Base-by-base conservation (phyloP, 1,139 yeast species). In the Debaryomycetaceae sp. region DNA sequence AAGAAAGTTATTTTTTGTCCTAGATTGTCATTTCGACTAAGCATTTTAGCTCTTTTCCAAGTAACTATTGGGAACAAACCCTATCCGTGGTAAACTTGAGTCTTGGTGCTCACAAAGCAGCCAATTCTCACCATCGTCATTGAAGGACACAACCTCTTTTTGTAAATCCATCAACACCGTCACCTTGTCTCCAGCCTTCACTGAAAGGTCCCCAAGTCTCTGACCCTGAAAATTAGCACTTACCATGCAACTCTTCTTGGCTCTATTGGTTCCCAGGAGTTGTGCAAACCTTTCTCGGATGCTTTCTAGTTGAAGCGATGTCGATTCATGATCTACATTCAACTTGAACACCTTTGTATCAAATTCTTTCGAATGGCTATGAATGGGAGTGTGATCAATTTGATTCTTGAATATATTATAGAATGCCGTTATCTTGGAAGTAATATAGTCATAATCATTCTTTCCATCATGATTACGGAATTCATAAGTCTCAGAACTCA, bases 151-250 rank as follows among this genome's bases (percentile, higher is more conserved):
- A 44, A 59, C 59, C 14, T 59, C 50, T 38, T 49, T 44, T 47
- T 67, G 69, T 45, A 72, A 65, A 41, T 69, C 68, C 42, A 66
- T 63, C 6, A 72, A 41, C 8, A 72, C 56, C 47, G 66, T 70
- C 24, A 74, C 54, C 8, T 46, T 43, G 36, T 73, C 76, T 13
- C 74, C 76, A 35, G 57, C 49, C 4, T 59, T 52, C 45, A 74
- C 69, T 4, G 76, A 60, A 39, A 74, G 60, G 47, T 74, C 78
- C 0, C 78, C 79, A 0, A 72, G 62, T 44, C 65, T 60, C 13
- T 40, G 49, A 0, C 77, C 77, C 2, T 45, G 45, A 46, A 70
- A 74, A 44, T 59, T 62, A 46, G 55, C 50, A 38, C 57, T 57
- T 3, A 76, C 78, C 2, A 39, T 47, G 14, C 57, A 35, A 6